Base-by-base conservation (phyloP, 2,329 filamentous ascomycete species). In the Colletotrichum horii region DNA sequence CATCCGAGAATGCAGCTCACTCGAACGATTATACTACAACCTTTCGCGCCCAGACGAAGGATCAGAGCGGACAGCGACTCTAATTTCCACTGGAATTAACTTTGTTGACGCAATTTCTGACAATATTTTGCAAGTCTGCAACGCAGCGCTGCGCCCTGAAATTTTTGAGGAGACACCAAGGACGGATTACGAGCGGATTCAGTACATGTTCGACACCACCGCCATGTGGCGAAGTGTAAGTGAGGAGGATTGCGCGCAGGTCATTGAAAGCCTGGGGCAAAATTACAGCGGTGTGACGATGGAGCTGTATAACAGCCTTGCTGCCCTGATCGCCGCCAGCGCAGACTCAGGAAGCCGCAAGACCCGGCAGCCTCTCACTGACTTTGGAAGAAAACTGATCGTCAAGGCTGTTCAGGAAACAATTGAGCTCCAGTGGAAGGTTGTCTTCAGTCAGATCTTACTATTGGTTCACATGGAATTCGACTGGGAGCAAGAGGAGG, bases 401-500 rank as follows among this genome's bases (percentile, higher is more conserved):
- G 91, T 98, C 14, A 93, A 93, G 76, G 93, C 95, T 8, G 92
- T 94, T 0, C 94, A 96, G 80, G 96, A 98, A 81, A 93, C 91
- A 15, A 90, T 97, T 8, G 89, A 94, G 66, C 85, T 95, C 36
- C 93, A 94, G 75, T 93, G 93, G 85, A 91, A 91, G 75, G 88
- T 97, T 11, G 92, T 97, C 66, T 92, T 97, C 77, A 95, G 96
- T 80, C 91, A 98, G 74, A 87, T 98, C 4, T 89, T 97, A 4
- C 89, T 99, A 8, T 88, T 98, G 19, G 90, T 97, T 12, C 96
- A 98, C 83, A 94, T 98, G 89, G 94, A 97, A 82, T 93, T 93
- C 52, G 95, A 97, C 81, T 91, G 95, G 69, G 94, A 96, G 74
- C 91, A 93, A 78, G 92, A 93, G 56, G 92, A 95, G 55, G 91